These are phyloP conservation scores for Aspergillus melleus DNA, from an alignment of 2,329 filamentous ascomycete species.

Conservation along the genomic window DNA sequence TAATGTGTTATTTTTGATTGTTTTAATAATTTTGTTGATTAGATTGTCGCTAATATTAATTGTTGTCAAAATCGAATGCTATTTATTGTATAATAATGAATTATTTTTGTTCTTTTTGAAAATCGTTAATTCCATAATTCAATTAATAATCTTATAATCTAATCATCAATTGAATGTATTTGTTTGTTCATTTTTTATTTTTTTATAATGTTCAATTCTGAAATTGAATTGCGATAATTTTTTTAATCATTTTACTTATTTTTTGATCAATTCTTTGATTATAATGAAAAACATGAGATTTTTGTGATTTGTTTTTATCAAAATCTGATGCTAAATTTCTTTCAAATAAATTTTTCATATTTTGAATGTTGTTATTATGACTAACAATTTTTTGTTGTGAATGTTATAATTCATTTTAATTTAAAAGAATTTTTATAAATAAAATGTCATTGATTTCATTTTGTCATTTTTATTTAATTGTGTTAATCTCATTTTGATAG, in stretches of 20 bases:
- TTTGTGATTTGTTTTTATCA: slow-evolving; percentile 2
- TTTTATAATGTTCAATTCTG: background rate
- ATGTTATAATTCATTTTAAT: too few relatives aligned
- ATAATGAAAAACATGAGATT: background rate
- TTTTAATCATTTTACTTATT: background rate
- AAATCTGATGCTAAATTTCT: background rate
- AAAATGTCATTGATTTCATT: too few relatives aligned
- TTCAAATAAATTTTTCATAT: too few relatives aligned
- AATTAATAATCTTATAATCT: background rate
- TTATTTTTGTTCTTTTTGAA: background rate
- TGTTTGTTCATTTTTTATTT: background rate
- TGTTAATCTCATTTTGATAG: background rate
- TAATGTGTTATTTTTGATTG: background rate
- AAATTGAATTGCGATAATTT: background rate
- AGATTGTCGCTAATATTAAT: too few relatives aligned
- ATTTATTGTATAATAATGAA: background rate
- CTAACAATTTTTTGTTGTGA: too few relatives aligned
- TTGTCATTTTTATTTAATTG: background rate
- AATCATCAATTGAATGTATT: background rate
- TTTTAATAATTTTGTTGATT: too few relatives aligned
- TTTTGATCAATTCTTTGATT: background rate
- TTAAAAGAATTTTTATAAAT: too few relatives aligned
- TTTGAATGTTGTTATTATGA: too few relatives aligned
- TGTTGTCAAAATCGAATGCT: background rate
- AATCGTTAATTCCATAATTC: background rate